phyloP scores from a whole-genome alignment of 2,329 filamentous ascomycete species.

The Stagonosporopsis vannaccii region DNA sequence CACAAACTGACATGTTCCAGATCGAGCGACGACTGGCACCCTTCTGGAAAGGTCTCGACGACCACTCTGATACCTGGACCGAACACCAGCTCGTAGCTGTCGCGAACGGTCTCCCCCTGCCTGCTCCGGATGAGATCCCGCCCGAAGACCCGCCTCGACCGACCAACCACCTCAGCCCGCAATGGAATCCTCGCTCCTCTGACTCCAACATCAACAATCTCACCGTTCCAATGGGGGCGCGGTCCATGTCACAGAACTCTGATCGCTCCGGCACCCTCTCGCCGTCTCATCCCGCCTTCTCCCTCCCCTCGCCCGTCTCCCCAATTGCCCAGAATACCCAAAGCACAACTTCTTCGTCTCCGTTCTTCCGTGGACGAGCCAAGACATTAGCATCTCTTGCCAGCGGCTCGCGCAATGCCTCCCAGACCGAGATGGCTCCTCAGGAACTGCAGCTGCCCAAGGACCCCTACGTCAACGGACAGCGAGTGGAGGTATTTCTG shows the following conservation, averaged over 20 bases:
- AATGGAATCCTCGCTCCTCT: constrained; percentile 57
- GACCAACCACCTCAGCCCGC: constrained; percentile 40
- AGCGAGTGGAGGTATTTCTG: constrained; percentile 87
- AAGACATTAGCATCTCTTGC: constrained; percentile 88
- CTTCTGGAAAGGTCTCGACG: constrained; percentile 93
- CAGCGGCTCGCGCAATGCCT: constrained; percentile 75
- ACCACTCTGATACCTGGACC: constrained; percentile 87
- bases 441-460: constrained; percentile 81
- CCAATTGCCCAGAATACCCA: constrained; percentile 57
- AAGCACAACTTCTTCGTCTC: constrained; percentile 49
- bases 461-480: constrained; percentile 92
- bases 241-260: constrained; percentile 80
- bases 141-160: constrained; percentile 68
- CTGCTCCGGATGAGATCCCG: constrained; percentile 82
- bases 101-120: constrained; percentile 82
- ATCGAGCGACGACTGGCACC: constrained; percentile 92
- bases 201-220: constrained; percentile 72
- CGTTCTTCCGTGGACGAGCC: constrained; percentile 79
- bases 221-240: constrained; percentile 78
- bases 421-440: constrained; percentile 74
- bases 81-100: constrained; percentile 95
- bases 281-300: constrained; percentile 68
- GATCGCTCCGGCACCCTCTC: constrained; percentile 68
- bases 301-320: constrained; percentile 65
- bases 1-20: constrained; percentile 57